A percentile compares a stretch with the other conserved stretches of the same genome.
Conservation (phyloP, 2,329 filamentous ascomycete species). For the Penicillium sp. region DNA sequence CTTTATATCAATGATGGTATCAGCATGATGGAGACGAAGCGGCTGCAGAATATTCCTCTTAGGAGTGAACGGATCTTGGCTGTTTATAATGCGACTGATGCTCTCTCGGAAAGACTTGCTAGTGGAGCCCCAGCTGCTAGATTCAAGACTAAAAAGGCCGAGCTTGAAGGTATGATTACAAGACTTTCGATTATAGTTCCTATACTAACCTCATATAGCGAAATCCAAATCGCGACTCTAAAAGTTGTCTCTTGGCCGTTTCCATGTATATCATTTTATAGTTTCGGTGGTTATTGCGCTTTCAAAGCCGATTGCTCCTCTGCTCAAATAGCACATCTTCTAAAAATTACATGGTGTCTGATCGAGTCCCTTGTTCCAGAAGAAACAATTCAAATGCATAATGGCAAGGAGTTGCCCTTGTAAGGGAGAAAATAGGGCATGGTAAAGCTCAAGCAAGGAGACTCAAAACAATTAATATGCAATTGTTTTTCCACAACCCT, state of each 20-base stretch:
- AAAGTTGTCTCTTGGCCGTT: background rate
- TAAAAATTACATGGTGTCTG: too few relatives aligned
- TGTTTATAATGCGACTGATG: conserved; percentile 53
- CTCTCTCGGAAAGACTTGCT: conserved; percentile 54
- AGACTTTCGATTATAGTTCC: conserved; percentile 16
- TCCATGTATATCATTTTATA: background rate
- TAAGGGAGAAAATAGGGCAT: too few relatives aligned
- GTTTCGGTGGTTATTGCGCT: too few relatives aligned
- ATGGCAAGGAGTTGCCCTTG: too few relatives aligned
- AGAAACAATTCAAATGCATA: too few relatives aligned
- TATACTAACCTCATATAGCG: background rate
- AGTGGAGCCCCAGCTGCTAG: conserved; percentile 51
- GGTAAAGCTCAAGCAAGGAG: too few relatives aligned
- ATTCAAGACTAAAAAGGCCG: conserved; percentile 45
- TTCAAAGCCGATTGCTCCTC: too few relatives aligned
- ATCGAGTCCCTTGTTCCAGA: too few relatives aligned
- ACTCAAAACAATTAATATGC: too few relatives aligned
- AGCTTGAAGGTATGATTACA: conserved; percentile 8
- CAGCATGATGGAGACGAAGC: conserved; percentile 59
- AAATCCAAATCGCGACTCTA: conserved; percentile 3
- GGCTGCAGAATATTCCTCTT: conserved; percentile 53
- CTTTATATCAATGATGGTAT: conserved; percentile 53
- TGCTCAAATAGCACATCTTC: too few relatives aligned
- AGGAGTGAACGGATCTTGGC: conserved; percentile 52
- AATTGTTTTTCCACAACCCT: too few relatives aligned